These are phyloP conservation scores for Calocera viscosa DNA, from an alignment of 768 basidiomycete genomes.

Conservation along the genomic window DNA sequence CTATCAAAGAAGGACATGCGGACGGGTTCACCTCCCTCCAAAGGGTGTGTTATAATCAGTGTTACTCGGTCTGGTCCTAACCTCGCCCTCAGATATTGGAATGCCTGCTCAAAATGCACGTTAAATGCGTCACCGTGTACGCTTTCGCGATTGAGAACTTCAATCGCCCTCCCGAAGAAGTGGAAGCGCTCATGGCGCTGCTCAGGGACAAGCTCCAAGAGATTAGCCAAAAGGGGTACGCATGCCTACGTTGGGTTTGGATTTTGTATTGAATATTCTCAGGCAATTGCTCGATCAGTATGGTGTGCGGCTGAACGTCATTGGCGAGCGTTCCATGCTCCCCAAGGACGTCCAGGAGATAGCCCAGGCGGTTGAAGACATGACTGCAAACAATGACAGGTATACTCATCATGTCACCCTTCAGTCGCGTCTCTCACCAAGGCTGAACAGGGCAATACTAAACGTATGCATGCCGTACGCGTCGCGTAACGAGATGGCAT, in stretches of 20 bases:
- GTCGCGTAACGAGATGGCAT: slow-evolving; percentile 80
- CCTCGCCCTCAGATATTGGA: slow-evolving; percentile 57
- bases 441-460: slow-evolving; percentile 53
- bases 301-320: slow-evolving; percentile 69
- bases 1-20: slow-evolving; percentile 65
- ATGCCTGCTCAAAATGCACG: slow-evolving; percentile 64
- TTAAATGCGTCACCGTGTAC: slow-evolving; percentile 83
- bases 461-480: slow-evolving; percentile 91
- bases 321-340: slow-evolving; percentile 65
- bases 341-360: slow-evolving; percentile 63
- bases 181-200: slow-evolving; percentile 75
- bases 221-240: slow-evolving; percentile 69
- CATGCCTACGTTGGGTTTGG: slow-evolving; percentile 1
- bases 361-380: slow-evolving; percentile 53
- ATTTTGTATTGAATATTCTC: background rate
- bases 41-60: slow-evolving; percentile 40
- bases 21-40: slow-evolving; percentile 72
- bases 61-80: slow-evolving; percentile 10
- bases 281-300: slow-evolving; percentile 72
- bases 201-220: slow-evolving; percentile 67
- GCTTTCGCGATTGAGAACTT: slow-evolving; percentile 99
- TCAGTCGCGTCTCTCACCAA: slow-evolving; percentile 2
- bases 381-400: slow-evolving; percentile 66
- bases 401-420: slow-evolving; percentile 26
- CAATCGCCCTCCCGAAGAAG: slow-evolving; percentile 72